Evolutionary conservation across 441 rosid genomes (phyloP).

Genomic region (Euphorbia celastroides): DNA sequence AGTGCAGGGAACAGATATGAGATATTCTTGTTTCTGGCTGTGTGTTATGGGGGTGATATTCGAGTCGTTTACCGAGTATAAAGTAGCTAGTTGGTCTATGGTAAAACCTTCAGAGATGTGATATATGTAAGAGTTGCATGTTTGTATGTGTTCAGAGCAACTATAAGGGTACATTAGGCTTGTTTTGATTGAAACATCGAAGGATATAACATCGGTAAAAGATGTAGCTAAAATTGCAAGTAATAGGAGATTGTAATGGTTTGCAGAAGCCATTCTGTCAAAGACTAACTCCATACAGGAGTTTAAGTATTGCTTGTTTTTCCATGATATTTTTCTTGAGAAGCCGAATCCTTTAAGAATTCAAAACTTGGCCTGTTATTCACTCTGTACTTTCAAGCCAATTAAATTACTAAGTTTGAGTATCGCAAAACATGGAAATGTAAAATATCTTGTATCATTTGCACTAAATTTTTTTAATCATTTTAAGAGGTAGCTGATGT

Average conservation of each 20-base stretch:
- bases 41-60: slow-evolving; percentile 19
- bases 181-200: slow-evolving; percentile 11
- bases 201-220: slow-evolving; percentile 5
- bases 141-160: slow-evolving; percentile 16
- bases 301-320: background rate
- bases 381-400: background rate
- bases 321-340: background rate
- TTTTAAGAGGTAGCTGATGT: too few species aligned
- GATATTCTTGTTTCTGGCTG: slow-evolving; percentile 21
- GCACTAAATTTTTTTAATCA: too few species aligned
- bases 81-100: slow-evolving; percentile 19
- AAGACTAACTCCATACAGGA: background rate
- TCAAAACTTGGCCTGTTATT: background rate
- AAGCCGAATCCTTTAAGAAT: background rate
- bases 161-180: slow-evolving; percentile 20
- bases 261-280: slow-evolving; percentile 17
- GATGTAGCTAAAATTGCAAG: slow-evolving; percentile 1
- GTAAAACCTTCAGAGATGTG: slow-evolving; percentile 25
- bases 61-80: slow-evolving; percentile 25
- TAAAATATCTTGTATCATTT: too few species aligned
- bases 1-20: slow-evolving; percentile 30
- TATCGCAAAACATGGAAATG: too few species aligned
- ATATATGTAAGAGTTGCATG: slow-evolving; percentile 27
- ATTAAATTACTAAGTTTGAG: background rate
- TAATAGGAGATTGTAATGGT: slow-evolving; percentile 7